Conservation (phyloP, 1,284 basidiomycete genomes). For the Ceratobasidium sp. region DNA sequence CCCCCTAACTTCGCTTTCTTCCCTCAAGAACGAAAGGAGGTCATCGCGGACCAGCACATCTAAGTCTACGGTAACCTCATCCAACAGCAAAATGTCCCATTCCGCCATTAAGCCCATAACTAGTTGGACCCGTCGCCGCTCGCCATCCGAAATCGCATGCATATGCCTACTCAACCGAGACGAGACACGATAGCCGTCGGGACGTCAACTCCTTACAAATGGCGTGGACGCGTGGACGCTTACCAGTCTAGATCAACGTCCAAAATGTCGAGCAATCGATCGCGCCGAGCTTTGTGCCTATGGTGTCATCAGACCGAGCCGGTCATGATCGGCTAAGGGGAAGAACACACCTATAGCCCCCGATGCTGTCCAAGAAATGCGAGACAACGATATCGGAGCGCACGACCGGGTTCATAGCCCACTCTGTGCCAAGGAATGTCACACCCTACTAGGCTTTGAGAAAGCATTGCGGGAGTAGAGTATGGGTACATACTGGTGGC, state of each 20-base stretch:
- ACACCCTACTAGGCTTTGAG: slow-evolving; percentile 66
- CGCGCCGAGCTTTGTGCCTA: slow-evolving; percentile 89
- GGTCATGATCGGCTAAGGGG: background rate
- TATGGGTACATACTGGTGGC: slow-evolving; percentile 63
- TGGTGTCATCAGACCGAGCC: background rate
- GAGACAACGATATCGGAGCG: slow-evolving; percentile 91
- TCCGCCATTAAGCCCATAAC: slow-evolving; percentile 97
- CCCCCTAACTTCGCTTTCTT: slow-evolving; percentile 83
- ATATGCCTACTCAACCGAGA: slow-evolving; percentile 69
- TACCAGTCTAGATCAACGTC: slow-evolving; percentile 92
- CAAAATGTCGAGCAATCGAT: slow-evolving; percentile 88
- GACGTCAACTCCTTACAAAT: slow-evolving; percentile 1
- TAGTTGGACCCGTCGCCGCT: slow-evolving; percentile 93
- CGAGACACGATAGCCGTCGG: background rate
- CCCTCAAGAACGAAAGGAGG: slow-evolving; percentile 87
- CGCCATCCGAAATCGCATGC: slow-evolving; percentile 96
- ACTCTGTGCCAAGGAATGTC: slow-evolving; percentile 93
- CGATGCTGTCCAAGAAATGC: slow-evolving; percentile 93
- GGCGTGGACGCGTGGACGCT: slow-evolving; percentile 47
- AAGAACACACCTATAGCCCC: slow-evolving; percentile 73
- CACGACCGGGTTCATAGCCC: slow-evolving; percentile 98
- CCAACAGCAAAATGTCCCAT: slow-evolving; percentile 94
- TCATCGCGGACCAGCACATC: slow-evolving; percentile 96
- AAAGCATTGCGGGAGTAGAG: background rate
- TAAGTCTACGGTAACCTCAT: slow-evolving; percentile 99